These are phyloP conservation scores for Yamadazyma jaroonii DNA, from an alignment of 1,139 yeast species.

Conservation along the genomic window DNA sequence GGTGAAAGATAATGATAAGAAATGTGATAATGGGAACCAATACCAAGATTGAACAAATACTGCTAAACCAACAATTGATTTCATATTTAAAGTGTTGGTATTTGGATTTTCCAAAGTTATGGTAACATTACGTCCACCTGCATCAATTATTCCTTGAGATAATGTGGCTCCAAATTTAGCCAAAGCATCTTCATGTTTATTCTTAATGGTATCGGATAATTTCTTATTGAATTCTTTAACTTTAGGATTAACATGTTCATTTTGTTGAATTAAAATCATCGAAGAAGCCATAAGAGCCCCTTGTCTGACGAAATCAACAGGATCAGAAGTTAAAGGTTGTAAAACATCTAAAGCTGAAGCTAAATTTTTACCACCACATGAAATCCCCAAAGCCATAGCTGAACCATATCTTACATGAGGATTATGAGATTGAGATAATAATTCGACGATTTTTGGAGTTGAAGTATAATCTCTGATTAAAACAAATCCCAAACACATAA, in stretches of 20 bases:
- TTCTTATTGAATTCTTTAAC: conserved; percentile 74
- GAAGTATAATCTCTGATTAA: conserved; percentile 88
- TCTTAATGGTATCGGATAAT: conserved; percentile 71
- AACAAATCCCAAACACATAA: conserved; percentile 89
- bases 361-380: conserved; percentile 94
- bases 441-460: conserved; percentile 92
- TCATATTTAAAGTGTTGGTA: conserved; percentile 85
- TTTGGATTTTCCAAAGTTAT: conserved; percentile 87
- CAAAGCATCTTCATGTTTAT: conserved; percentile 93
- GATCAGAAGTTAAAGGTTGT: conserved; percentile 89
- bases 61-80: conserved; percentile 89
- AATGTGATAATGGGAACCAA: conserved; percentile 97
- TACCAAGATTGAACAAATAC: conserved; percentile 95
- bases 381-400: conserved; percentile 93
- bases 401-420: conserved; percentile 99
- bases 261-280: conserved; percentile 91
- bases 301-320: conserved; percentile 96
- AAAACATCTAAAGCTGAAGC: conserved; percentile 88
- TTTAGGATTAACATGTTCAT: conserved; percentile 78
- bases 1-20: conserved; percentile 84
- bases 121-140: conserved; percentile 98
- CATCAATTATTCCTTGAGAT: conserved; percentile 97
- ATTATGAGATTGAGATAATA: conserved; percentile 90
- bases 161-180: conserved; percentile 97
- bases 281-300: conserved; percentile 94